Conservation (phyloP, 768 basidiomycete genomes). For the Tulasnella sp. region DNA sequence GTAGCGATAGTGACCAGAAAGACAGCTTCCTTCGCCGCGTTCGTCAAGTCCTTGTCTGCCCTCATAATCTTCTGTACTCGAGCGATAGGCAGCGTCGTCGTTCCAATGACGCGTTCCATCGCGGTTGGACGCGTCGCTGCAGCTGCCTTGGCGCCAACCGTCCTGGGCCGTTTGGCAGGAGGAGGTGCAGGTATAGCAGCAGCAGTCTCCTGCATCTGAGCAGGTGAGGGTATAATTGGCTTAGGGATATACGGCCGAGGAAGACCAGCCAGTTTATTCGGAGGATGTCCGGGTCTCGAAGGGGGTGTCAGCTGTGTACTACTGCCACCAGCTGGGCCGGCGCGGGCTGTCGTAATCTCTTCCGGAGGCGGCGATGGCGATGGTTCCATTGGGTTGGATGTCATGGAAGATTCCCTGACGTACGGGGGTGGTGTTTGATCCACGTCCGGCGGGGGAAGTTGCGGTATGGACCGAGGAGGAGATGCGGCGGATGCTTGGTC, state of each 20-base stretch:
- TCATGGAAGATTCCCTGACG: too few species aligned
- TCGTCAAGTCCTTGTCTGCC: conserved; percentile 28
- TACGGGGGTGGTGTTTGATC: not conserved
- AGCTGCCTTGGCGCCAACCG: not conserved
- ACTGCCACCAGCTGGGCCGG: too few species aligned
- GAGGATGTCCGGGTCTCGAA: too few species aligned
- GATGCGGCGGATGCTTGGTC: not conserved
- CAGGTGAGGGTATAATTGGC: too few species aligned
- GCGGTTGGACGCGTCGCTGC: not conserved
- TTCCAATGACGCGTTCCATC: conserved; percentile 21
- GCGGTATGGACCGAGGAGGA: not conserved
- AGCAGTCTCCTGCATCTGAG: too few species aligned
- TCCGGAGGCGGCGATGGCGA: conserved; percentile 2
- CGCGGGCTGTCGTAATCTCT: not conserved
- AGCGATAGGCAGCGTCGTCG: conserved; percentile 26
- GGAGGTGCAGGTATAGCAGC: not conserved
- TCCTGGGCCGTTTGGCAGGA: not conserved
- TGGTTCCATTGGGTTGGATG: not conserved
- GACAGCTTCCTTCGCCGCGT: conserved; percentile 26
- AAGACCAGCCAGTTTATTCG: too few species aligned
- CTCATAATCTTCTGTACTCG: conserved; percentile 29
- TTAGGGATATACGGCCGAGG: too few species aligned
- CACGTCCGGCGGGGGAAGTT: not conserved
- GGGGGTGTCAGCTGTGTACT: too few species aligned
- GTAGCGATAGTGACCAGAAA: conserved; percentile 28